These are phyloP conservation scores for Plasmodium berghei DNA, from an alignment of 169 alveolate genomes.

Conservation along the genomic window DNA sequence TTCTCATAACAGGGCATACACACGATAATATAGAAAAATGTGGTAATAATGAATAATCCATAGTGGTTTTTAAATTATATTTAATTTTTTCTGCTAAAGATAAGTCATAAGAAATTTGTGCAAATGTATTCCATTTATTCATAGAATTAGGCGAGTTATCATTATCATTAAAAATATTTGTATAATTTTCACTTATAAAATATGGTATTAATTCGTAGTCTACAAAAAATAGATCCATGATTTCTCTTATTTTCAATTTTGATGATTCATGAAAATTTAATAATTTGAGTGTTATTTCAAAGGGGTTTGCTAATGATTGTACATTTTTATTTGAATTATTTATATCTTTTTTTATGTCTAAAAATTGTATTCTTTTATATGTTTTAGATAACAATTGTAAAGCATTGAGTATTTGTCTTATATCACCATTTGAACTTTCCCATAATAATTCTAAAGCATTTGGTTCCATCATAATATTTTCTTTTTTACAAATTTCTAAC, in stretches of 20 bases:
- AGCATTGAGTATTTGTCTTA: conserved; percentile 93
- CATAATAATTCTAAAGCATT: conserved; percentile 90
- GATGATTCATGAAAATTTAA: conserved; percentile 84
- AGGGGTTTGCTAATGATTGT: conserved; percentile 88
- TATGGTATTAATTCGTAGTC: conserved; percentile 96
- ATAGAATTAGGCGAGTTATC: conserved; percentile 74
- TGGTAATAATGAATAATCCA: conserved; percentile 91
- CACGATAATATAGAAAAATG: conserved; percentile 88
- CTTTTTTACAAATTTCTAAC: conserved; percentile 89
- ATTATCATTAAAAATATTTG: conserved; percentile 79
- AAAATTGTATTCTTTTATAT: conserved; percentile 76
- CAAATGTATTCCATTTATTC: conserved; percentile 77
- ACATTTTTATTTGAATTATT: conserved; percentile 87
- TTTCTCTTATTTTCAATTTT: conserved; percentile 79
- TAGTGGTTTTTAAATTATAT: conserved; percentile 85
- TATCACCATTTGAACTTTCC: conserved; percentile 93
- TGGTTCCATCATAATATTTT: conserved; percentile 89
- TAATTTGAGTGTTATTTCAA: conserved; percentile 90
- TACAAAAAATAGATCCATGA: conserved; percentile 92
- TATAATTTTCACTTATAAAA: conserved; percentile 94
- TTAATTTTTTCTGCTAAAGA: conserved; percentile 89
- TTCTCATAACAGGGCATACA: conserved; percentile 87
- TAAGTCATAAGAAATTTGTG: conserved; percentile 80
- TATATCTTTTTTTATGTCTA: conserved; percentile 82
- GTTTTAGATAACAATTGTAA: conserved; percentile 90